Evolutionary conservation across 257 asterid genomes (phyloP), one percentile per base, ranked within the genome.

Genomic region (Ilex asprella): DNA sequence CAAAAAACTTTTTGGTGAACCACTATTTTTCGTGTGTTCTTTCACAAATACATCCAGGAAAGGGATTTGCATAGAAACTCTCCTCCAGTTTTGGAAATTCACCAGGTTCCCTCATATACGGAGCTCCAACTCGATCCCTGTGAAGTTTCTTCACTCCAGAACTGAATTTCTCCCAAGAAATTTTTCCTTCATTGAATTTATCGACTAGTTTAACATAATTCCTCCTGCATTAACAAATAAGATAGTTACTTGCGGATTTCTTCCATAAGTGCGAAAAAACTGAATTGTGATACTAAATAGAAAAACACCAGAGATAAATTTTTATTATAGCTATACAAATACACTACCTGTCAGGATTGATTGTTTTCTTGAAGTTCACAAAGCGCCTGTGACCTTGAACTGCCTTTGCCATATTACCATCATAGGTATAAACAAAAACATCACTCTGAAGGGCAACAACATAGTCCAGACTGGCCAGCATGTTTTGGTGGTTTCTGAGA

Each of bases 401-500:
- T n/a, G 98, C 98, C 82, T 91, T 91, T 1, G 98, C 98, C 98
- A 91, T 91, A 67, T 91, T 91, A 32, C 98, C 98, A 74, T 91
- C 96, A 52, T 91, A 91, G 12, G 98, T 91, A 69, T 88, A 91
- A 50, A 88, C 80, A 53, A 91, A 91, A 58, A 88, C 96, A 69
- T 88, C 83, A 66, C 96, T 86, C 74, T 78, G 76, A 60, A 88
- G 94, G 32, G 98, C 98, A 62, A 91, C 92, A 30, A 74, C 95
- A 64, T 91, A 91, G 73, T 91, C 98, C 84, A 91, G 67, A 71
- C 96, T 95, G 58, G 98, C 98, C 70, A 91, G 71, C 98, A 91
- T 91, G 73, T 91, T 91, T 76, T 91, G 96, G 80, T 91, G 98
- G 76, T 84, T 77, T 62, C 65, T 72, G 54, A 86, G 82, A n/a